Evolutionary conservation across 306 rosid genomes (phyloP), one percentile per base, ranked within the genome.

Genomic region (Senna siamea): DNA sequence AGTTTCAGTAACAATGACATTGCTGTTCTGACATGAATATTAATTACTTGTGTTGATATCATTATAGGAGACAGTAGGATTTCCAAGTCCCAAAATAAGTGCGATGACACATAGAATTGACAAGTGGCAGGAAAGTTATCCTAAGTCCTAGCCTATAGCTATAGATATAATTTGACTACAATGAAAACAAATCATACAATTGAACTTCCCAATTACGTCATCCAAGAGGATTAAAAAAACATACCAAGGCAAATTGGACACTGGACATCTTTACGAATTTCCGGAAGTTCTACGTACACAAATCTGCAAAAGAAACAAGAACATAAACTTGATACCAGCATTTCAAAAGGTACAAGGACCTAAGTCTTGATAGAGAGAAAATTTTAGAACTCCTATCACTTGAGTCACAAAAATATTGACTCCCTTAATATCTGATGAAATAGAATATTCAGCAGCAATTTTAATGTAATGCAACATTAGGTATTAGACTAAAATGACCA

Each of bases 201-300:
- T 48, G 57, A 44, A 55, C 46, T 18, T 37, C 53, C 8, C 46
- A 82, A 47, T 50, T 55, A 57, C 47, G 54, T 6, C 50, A 68
- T 26, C 32, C 34, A 48, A 60, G 50, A 74, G 46, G 73, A 54
- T 74, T 4, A 71, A 71, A 64, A 60, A 20, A 78, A 78, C 61
- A 68, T 80, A 90, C 96, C 96, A 15, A 90, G 96, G 81, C 96
- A 90, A 82, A 90, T 90, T 28, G 96, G 96, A 80, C 96, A 90
- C 70, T 90, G 91, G 41, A 87, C 91, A 74, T 90, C 93, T 74
- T 86, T 87, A 2, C 96, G 91, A 72, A 90, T 74, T 63, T 83
- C 89, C 13, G 68, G 56, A 65, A 88, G 85, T 68, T 79, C 85
- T 3, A 87, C 90, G 61, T 64, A 70, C 78, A 86, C 72, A 86